A percentile compares a stretch with the other conserved stretches of the same genome.
Conservation (phyloP, 345 rosid genomes). For the Gossypium raimondii region DNA sequence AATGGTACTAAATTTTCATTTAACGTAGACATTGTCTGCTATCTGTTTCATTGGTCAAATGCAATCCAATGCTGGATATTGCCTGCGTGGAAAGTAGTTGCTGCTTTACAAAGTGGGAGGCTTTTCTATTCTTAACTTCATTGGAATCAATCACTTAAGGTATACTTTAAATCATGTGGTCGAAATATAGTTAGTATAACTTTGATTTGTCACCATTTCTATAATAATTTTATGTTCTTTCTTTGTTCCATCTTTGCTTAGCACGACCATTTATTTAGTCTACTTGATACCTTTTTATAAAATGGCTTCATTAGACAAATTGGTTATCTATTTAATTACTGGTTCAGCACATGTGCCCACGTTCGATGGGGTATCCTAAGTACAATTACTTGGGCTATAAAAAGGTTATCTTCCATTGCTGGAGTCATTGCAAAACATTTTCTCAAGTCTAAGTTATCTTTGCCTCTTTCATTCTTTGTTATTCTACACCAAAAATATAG, state of each 20-base stretch:
- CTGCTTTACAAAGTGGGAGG: background rate
- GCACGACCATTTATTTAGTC: background rate
- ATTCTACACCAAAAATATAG: background rate
- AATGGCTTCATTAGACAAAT: no score
- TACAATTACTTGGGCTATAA: background rate
- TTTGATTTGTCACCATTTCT: background rate
- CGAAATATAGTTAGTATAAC: background rate
- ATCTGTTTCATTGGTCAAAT: background rate
- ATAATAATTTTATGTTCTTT: background rate
- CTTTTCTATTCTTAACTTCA: background rate
- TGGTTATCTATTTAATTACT: background rate
- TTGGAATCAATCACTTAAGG: background rate
- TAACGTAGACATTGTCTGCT: background rate
- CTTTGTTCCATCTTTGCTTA: conserved; percentile 5
- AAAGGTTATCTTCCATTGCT: background rate
- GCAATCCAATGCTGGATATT: background rate
- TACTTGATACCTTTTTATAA: no score
- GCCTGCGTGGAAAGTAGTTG: background rate
- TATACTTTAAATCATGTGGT: background rate
- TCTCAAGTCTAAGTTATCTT: background rate
- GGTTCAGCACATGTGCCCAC: background rate
- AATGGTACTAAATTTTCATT: background rate
- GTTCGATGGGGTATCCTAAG: background rate
- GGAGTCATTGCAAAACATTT: background rate
- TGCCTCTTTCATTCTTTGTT: background rate